Evolutionary conservation across 805 yeast species (phyloP).

Genomic region (Ogataea sp.): DNA sequence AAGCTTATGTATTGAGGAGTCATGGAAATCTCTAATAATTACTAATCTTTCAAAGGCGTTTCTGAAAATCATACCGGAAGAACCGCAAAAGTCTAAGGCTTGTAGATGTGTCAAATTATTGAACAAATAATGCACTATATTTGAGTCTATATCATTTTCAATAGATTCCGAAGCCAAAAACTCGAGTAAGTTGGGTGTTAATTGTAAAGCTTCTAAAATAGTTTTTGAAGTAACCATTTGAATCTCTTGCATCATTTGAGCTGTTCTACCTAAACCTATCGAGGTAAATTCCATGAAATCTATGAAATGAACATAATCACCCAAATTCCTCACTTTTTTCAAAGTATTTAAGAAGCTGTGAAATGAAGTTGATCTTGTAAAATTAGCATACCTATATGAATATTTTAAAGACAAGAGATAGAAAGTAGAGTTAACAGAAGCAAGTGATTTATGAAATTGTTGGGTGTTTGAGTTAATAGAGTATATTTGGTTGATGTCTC

Average conservation of each 20-base stretch:
- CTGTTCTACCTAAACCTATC: slow-evolving; percentile 83
- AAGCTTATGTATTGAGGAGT: slow-evolving; percentile 31
- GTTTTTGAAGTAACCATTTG: slow-evolving; percentile 82
- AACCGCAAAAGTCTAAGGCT: slow-evolving; percentile 84
- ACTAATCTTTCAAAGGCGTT: slow-evolving; percentile 42
- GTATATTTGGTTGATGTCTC: slow-evolving; percentile 18
- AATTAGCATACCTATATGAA: slow-evolving; percentile 58
- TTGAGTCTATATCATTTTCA: slow-evolving; percentile 66
- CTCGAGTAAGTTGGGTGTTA: slow-evolving; percentile 65
- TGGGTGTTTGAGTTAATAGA: slow-evolving; percentile 22
- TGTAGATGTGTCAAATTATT: slow-evolving; percentile 47
- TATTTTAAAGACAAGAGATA: slow-evolving; percentile 50
- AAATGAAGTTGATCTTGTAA: slow-evolving; percentile 76
- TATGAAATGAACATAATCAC: slow-evolving; percentile 60
- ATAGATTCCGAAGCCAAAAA: slow-evolving; percentile 81
- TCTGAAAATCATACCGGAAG: slow-evolving; percentile 58
- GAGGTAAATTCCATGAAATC: slow-evolving; percentile 88
- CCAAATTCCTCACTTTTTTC: slow-evolving; percentile 30
- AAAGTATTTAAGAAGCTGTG: slow-evolving; percentile 58
- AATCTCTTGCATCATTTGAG: slow-evolving; percentile 82
- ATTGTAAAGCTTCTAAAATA: slow-evolving; percentile 49
- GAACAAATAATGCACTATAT: slow-evolving; percentile 49
- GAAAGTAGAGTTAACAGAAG: slow-evolving; percentile 47
- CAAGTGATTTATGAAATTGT: slow-evolving; percentile 17
- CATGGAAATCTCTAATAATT: slow-evolving; percentile 10